phyloP scores from a whole-genome alignment of 352 stramenopile genomes.

The Phytophthora syringae region DNA sequence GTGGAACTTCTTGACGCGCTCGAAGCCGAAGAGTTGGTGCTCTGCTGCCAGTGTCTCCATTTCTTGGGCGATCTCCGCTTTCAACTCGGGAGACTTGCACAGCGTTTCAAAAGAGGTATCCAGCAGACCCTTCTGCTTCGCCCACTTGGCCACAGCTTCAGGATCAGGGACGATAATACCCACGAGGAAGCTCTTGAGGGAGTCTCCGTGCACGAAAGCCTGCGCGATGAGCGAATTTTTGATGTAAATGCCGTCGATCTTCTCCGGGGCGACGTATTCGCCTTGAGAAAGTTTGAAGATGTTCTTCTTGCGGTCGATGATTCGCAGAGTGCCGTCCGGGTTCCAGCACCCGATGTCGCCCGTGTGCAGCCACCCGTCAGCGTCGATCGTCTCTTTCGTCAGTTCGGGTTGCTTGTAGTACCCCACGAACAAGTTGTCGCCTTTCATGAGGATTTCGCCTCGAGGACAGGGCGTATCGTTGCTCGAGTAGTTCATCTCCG shows the following conservation, averaged over 20 bases:
- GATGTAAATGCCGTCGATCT: slow-evolving; percentile 96
- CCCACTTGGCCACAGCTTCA: slow-evolving; percentile 87
- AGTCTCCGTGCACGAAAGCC: slow-evolving; percentile 96
- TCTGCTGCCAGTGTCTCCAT: slow-evolving; percentile 70
- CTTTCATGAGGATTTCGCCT: slow-evolving; percentile 87
- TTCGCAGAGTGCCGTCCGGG: no score
- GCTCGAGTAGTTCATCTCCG: slow-evolving; percentile 96
- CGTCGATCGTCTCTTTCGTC: slow-evolving; percentile 91
- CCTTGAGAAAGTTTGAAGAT: slow-evolving; percentile 95
- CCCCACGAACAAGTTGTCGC: slow-evolving; percentile 74
- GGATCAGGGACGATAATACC: slow-evolving; percentile 94
- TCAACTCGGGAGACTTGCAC: slow-evolving; percentile 31
- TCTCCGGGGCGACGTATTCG: slow-evolving; percentile 97
- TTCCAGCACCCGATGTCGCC: no score
- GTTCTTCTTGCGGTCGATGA: slow-evolving; percentile 94
- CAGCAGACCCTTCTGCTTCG: slow-evolving; percentile 45
- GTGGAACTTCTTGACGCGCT: slow-evolving; percentile 90
- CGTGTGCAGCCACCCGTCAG: no score
- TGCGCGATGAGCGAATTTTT: slow-evolving; percentile 92
- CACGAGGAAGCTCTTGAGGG: slow-evolving; percentile 93
- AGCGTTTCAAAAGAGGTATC: slow-evolving; percentile 34
- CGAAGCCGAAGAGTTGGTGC: slow-evolving; percentile 91
- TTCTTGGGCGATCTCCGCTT: slow-evolving; percentile 75
- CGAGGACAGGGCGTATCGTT: slow-evolving; percentile 61
- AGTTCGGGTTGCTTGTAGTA: slow-evolving; percentile 75